Conservation (phyloP, 202 grass and related monocot species). For the Zizania palustris region DNA sequence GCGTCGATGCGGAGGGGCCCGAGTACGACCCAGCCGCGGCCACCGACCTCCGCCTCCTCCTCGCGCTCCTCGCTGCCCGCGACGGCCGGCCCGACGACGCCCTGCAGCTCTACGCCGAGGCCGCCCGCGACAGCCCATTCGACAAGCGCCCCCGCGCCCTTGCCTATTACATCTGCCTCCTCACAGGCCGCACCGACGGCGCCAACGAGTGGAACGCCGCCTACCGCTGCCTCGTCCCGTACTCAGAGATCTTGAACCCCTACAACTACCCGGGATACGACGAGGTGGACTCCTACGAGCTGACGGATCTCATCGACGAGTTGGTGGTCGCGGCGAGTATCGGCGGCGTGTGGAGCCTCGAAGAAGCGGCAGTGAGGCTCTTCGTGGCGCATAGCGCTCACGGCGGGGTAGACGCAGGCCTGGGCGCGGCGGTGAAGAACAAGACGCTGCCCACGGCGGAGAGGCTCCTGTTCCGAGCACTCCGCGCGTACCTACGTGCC, state of each 20-base stretch:
- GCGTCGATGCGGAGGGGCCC: background rate
- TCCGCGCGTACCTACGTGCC: background rate
- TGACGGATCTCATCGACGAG: slow-evolving; percentile 25
- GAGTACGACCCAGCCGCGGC: background rate
- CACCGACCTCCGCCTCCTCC: slow-evolving; percentile 38
- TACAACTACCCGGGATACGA: background rate
- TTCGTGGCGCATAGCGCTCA: background rate
- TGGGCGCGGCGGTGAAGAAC: background rate
- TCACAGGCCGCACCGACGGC: background rate
- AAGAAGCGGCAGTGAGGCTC: background rate
- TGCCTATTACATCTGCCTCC: background rate
- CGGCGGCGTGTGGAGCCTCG: background rate
- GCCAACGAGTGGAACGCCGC: background rate
- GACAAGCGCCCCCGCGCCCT: slow-evolving; percentile 23
- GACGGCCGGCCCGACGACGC: slow-evolving; percentile 24
- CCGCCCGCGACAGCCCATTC: slow-evolving; percentile 37
- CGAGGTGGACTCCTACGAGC: slow-evolving; percentile 21
- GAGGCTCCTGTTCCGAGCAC: background rate
- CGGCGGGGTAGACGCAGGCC: background rate
- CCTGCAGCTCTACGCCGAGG: slow-evolving; percentile 32
- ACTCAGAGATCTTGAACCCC: background rate
- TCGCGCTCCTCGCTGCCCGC: slow-evolving; percentile 36
- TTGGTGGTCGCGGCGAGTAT: slow-evolving; percentile 27
- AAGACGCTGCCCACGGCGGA: background rate
- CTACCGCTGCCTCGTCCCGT: slow-evolving; percentile 33